A percentile compares a stretch with the other conserved stretches of the same genome.
phyloP scores from a whole-genome alignment of 1,284 basidiomycete species.

The Cryptococcus sp. region DNA sequence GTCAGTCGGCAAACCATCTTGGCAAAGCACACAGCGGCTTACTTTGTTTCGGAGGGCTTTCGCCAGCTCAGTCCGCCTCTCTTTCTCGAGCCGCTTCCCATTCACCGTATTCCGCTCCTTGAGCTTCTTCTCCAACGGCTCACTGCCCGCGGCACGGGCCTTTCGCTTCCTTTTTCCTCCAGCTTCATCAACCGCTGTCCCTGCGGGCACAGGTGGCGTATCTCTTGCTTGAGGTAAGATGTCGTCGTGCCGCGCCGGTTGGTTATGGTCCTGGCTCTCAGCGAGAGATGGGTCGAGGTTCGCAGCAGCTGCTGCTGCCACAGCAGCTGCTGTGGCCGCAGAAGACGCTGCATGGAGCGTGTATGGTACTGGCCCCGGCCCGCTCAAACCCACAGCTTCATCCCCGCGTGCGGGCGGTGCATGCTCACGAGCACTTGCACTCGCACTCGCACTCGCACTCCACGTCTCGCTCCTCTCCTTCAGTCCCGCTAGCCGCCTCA shows the following conservation, averaged over 20 bases:
- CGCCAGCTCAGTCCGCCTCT: conserved; percentile 20
- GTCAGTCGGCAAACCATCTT: background rate
- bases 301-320: background rate
- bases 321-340: background rate
- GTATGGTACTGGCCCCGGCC: background rate
- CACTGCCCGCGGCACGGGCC: background rate
- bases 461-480: background rate
- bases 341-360: background rate
- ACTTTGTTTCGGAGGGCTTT: conserved; percentile 24
- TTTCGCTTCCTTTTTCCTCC: conserved; percentile 12
- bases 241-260: no score
- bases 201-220: background rate
- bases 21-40: background rate
- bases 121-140: background rate
- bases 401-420: no score
- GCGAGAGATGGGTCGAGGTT: background rate
- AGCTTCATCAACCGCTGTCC: no score
- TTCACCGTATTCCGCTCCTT: conserved; percentile 18
- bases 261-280: background rate
- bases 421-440: no score
- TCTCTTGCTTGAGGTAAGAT: background rate
- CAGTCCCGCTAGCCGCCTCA: conserved; percentile 16
- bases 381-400: no score
- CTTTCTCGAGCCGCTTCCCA: conserved; percentile 30
- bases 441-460: background rate